Evolutionary conservation across 2,329 filamentous ascomycete genomes (phyloP).

Genomic region (Aspergillus luchuensis): DNA sequence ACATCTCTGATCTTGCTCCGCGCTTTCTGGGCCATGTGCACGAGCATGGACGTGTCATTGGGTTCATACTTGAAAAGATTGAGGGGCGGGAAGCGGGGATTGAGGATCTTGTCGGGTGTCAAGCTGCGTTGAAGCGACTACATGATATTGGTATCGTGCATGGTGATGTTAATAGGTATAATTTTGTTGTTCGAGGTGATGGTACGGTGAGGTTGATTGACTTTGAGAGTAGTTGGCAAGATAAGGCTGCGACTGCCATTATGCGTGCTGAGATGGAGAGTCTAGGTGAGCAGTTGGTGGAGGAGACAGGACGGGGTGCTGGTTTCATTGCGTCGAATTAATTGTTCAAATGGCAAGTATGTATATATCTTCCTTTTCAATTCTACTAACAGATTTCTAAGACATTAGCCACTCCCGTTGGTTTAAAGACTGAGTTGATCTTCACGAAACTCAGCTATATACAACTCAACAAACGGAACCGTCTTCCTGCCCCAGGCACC

Average conservation of each 20-base stretch:
- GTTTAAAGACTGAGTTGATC: too few relatives aligned
- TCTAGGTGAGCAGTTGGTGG: not conserved
- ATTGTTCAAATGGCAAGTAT: too few relatives aligned
- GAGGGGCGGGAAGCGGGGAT: not conserved
- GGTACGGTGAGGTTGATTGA: not conserved
- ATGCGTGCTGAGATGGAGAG: not conserved
- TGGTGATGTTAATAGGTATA: not conserved
- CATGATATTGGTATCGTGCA: not conserved
- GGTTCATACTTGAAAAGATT: not conserved
- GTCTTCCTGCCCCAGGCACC: too few relatives aligned
- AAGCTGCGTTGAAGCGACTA: not conserved
- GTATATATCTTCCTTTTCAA: too few relatives aligned
- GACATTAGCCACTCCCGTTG: too few relatives aligned
- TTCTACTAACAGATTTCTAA: accelerated
- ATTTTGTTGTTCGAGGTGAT: not conserved
- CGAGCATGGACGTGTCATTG: not conserved
- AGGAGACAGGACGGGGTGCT: not conserved
- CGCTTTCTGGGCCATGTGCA: not conserved
- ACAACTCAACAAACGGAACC: too few relatives aligned
- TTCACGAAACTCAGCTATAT: too few relatives aligned
- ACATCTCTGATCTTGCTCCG: not conserved
- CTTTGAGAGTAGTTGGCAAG: not conserved
- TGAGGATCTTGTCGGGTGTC: not conserved
- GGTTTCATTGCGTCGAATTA: not conserved
- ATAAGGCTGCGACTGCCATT: not conserved